Conservation (phyloP, 805 yeast species). For the Kluyveromyces siamensis region DNA sequence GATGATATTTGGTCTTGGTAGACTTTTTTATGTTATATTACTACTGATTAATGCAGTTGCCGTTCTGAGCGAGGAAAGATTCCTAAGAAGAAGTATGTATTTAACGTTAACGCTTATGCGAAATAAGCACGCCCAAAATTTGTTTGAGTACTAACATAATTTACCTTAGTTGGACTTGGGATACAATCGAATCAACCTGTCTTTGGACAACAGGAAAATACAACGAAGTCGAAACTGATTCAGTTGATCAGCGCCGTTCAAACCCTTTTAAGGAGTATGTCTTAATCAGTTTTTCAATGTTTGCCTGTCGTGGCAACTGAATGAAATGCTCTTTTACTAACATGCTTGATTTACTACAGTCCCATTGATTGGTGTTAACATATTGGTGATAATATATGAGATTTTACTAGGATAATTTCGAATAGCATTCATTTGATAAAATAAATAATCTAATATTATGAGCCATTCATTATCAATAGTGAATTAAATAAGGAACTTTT, state of each 20-base stretch:
- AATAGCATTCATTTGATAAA: not conserved
- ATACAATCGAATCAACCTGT: slow-evolving; percentile 32
- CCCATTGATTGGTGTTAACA: slow-evolving; percentile 62
- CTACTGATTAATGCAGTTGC: slow-evolving; percentile 67
- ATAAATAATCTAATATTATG: too few species aligned
- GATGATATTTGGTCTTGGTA: slow-evolving; percentile 52
- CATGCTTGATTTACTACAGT: slow-evolving; percentile 26
- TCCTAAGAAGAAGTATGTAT: slow-evolving; percentile 46
- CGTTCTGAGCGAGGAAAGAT: slow-evolving; percentile 71
- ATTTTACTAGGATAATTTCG: slow-evolving; percentile 47
- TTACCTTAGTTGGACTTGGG: slow-evolving; percentile 36
- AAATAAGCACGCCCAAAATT: not conserved
- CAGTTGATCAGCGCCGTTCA: slow-evolving; percentile 65
- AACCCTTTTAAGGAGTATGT: slow-evolving; percentile 59
- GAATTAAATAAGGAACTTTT: too few species aligned
- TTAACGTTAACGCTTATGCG: not conserved
- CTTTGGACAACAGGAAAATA: slow-evolving; percentile 39
- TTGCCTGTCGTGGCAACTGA: not conserved
- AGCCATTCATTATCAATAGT: not conserved
- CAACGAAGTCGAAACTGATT: slow-evolving; percentile 51
- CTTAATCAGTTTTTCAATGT: not conserved
- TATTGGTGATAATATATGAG: slow-evolving; percentile 61
- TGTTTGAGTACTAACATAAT: not conserved
- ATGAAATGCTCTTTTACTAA: not conserved
- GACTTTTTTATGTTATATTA: slow-evolving; percentile 43